phyloP scores from a whole-genome alignment of 2,329 filamentous ascomycete species.

The Colletotrichum kahawae region DNA sequence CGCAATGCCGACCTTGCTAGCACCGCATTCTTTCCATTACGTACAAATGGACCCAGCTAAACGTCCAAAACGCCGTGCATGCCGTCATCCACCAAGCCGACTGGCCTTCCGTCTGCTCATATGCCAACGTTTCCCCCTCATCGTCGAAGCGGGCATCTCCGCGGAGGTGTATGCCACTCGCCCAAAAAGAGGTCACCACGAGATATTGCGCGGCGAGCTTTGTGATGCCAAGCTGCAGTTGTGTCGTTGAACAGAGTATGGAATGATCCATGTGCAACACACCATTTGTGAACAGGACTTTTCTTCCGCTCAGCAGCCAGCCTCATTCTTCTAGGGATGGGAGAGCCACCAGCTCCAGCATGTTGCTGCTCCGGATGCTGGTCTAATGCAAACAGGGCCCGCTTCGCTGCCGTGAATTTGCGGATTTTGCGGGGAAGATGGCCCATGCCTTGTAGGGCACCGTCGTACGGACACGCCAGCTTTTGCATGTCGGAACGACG shows the following conservation, averaged over 20 bases:
- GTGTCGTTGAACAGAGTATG: background rate
- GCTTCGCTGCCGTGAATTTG: conserved; percentile 12
- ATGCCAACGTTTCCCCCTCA: conserved; percentile 7
- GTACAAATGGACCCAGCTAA: conserved; percentile 19
- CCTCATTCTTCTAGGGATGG: background rate
- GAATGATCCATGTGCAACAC: background rate
- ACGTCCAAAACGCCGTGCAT: conserved; percentile 3
- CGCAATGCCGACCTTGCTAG: conserved; percentile 12
- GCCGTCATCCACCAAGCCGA: conserved; percentile 14
- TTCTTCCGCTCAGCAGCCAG: background rate
- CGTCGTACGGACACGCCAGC: background rate
- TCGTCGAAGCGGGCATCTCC: conserved; percentile 1
- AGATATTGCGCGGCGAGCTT: background rate
- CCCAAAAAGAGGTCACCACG: background rate
- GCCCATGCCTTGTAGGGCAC: conserved; percentile 12
- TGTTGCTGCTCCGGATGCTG: background rate
- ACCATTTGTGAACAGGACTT: background rate
- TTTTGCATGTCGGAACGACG: background rate
- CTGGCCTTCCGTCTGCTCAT: conserved; percentile 11
- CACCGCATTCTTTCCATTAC: conserved; percentile 22
- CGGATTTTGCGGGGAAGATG: conserved; percentile 20
- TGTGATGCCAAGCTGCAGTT: background rate
- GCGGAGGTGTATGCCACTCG: background rate
- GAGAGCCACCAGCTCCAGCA: background rate
- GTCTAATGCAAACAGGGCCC: conserved; percentile 19